Base-by-base conservation (phyloP, 306 rosid genomes). In the Quillaja saponaria region DNA sequence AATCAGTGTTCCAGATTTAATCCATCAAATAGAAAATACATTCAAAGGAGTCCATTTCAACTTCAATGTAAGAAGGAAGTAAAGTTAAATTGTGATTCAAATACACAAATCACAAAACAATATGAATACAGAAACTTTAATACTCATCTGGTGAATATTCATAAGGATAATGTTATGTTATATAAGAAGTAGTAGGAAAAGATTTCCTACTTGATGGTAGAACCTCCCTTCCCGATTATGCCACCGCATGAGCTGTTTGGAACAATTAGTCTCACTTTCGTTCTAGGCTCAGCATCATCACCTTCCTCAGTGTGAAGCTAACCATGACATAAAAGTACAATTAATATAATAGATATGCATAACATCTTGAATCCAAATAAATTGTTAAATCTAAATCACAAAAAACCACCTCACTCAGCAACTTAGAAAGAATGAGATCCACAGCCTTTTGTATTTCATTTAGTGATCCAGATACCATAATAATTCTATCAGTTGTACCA, bases 181-280 rank as follows among this genome's bases (percentile, higher is more conserved):
- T 13, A 19, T 34, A 68, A 13, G 55, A 57, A 60, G 52, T 28
- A 78, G 46, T 34, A 65, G 61, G 58, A 54, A 61, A 12, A 63
- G 55, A 41, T 63, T 47, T 37, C 75, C 48, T 85, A 94, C 99
- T 95, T 94, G 59, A 94, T 94, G 52, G 97, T 94, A 68, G 99
- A 78, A 14, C 99, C 99, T 71, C 95, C 97, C 78, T 94, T 94
- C 71, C 99, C 99, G 71, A 94, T 94, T 76, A 94, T 87, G 68
- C 97, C 99, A 76, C 99, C 99, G 71, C 99, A 94, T 52, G 95
- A 94, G 73, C 96, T 86, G 66, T 94, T 86, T 38, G 99, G 99
- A 76, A 90, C 99, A 60, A 94, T 61, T 53, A 94, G 91, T 71
- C 90, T 85, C 82, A 87, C 95, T 85, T 82, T 94, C 42, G 90